Evolutionary conservation across 345 rosid species (phyloP), one percentile per base, ranked within the genome.

Genomic region (Excoecaria agallocha): DNA sequence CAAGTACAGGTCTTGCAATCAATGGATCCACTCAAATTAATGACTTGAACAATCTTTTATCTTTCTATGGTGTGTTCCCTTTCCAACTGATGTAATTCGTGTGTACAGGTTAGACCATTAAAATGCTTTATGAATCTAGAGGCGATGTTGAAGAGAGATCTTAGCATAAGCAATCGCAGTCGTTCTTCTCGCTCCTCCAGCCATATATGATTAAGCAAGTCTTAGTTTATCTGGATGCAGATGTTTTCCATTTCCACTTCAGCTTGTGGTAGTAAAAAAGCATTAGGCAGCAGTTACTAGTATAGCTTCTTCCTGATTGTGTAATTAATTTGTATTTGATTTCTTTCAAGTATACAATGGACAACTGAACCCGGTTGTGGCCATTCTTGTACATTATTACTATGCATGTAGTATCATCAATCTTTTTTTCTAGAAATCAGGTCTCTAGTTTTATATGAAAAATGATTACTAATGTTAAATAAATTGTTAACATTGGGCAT

Each of bases 41-140:
- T 35, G 11, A 59, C 16, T 1, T 25, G 16, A 30, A 16, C 63
- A 9, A 10, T 5, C 30, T n/a, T 20, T 11, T 12, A 12, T 12
- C 30, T 59, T 59, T 24, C 2, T 15, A 37, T 15, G 4, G 0
- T 61, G 39, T 49, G 35, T 4, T 50, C 39, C 48, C 24, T 12
- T 35, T 10, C 2, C 7, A 57, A 76, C 57, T 46, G n/a, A 19
- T 10, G 71, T 4, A 12, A 66, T 69, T 20, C 69, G 38, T 30
- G 66, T 78, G 39, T 39, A 51, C 92, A 93, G 97, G 81, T 85
- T 70, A 85, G 87, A 79, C 89, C 95, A 60, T 69, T 89, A 82
- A 86, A 83, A 79, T 93, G 98, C 78, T 95, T 95, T 77, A 89
- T 82, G 68, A 87, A 83, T 66, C 76, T 86, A 68, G 93, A 89